These are phyloP conservation scores for Lactifluus echinatus DNA, from an alignment of 768 basidiomycete species.

Conservation along the genomic window DNA sequence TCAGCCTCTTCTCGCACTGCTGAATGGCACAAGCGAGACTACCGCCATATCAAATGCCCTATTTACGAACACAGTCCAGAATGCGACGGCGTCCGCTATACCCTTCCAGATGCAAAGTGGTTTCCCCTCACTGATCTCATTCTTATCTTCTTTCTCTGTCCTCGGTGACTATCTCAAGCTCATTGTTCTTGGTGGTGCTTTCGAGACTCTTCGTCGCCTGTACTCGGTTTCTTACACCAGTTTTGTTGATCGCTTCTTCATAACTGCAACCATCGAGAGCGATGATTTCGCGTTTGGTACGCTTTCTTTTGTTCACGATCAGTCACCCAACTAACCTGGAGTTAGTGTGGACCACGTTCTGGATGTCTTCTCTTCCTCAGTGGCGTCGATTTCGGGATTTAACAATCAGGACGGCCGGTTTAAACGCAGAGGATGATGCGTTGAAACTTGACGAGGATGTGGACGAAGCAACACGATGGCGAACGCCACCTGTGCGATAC, in stretches of 20 bases:
- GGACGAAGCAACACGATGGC: constrained; percentile 6
- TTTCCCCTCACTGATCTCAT: constrained; percentile 31
- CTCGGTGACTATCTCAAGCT: constrained; percentile 58
- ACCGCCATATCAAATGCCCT: not conserved
- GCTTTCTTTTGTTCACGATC: constrained; percentile 21
- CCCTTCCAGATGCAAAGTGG: constrained; percentile 18
- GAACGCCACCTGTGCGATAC: constrained; percentile 30
- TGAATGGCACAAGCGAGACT: not conserved
- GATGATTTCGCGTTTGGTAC: constrained; percentile 49
- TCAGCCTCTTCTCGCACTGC: constrained; percentile 1
- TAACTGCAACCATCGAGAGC: constrained; percentile 55
- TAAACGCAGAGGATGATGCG: constrained; percentile 30
- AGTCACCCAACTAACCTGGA: not conserved
- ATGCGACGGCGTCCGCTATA: not conserved
- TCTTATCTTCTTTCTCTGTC: constrained; percentile 46
- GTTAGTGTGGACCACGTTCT: constrained; percentile 62
- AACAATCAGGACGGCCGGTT: constrained; percentile 37
- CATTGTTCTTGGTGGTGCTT: constrained; percentile 48
- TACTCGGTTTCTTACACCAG: constrained; percentile 35
- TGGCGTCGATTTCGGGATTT: constrained; percentile 51
- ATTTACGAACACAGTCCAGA: not conserved
- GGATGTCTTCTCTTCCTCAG: constrained; percentile 54
- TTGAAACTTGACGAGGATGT: constrained; percentile 22
- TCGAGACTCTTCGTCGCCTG: constrained; percentile 51
- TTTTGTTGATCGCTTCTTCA: constrained; percentile 44